A percentile compares a stretch with the other conserved stretches of the same genome.
These are phyloP conservation scores for Calonectria montana DNA, from an alignment of 2,329 filamentous ascomycete genomes.

Conservation along the genomic window DNA sequence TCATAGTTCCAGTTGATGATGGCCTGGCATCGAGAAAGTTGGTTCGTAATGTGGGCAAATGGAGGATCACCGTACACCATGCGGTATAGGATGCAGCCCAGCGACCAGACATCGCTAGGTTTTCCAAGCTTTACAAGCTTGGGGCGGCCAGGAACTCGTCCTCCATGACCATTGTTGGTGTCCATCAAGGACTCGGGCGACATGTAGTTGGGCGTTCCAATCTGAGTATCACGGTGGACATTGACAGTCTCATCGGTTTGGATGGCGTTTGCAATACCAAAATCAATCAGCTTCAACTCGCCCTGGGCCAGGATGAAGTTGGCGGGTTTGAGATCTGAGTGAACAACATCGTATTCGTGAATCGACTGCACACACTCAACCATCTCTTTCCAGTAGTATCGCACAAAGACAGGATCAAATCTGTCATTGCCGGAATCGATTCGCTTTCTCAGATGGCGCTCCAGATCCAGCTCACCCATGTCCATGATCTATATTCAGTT, in stretches of 20 bases:
- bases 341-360: slow-evolving; percentile 91
- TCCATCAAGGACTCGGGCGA: slow-evolving; percentile 94
- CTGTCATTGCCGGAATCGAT: slow-evolving; percentile 77
- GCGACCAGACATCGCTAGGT: slow-evolving; percentile 93
- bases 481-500: slow-evolving; percentile 81
- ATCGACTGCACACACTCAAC: slow-evolving; percentile 93
- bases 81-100: slow-evolving; percentile 97
- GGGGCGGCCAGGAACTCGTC: slow-evolving; percentile 55
- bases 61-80: slow-evolving; percentile 98
- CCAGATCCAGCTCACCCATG: slow-evolving; percentile 93
- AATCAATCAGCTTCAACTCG: slow-evolving; percentile 94
- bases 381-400: slow-evolving; percentile 99
- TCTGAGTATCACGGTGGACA: slow-evolving; percentile 93
- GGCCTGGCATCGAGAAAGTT: slow-evolving; percentile 86
- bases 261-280: slow-evolving; percentile 98
- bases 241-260: slow-evolving; percentile 96
- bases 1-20: slow-evolving; percentile 83
- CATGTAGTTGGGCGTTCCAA: slow-evolving; percentile 99
- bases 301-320: slow-evolving; percentile 96
- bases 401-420: slow-evolving; percentile 90
- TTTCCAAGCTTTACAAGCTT: slow-evolving; percentile 97
- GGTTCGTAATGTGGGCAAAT: slow-evolving; percentile 91
- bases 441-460: slow-evolving; percentile 82
- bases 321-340: slow-evolving; percentile 95
- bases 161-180: slow-evolving; percentile 73